Percentiles rank a stretch among this genome's conserved stretches.
Evolutionary conservation across 2,329 filamentous ascomycete species (phyloP).

Genomic region (Ceratocystis eucalypticola): DNA sequence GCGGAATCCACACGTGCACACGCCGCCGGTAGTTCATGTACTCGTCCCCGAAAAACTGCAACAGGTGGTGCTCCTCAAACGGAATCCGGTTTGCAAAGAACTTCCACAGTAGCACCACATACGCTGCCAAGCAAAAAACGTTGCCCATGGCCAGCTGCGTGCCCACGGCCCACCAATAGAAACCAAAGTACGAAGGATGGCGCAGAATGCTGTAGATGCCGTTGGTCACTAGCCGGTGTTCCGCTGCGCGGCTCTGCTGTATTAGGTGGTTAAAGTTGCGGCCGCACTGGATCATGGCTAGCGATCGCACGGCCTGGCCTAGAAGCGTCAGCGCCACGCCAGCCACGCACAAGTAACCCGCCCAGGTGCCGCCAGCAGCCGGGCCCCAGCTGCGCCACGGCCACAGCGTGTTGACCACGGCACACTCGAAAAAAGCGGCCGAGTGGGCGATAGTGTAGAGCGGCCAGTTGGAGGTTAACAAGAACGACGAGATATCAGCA

Average conservation of each 20-base stretch:
- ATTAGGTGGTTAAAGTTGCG: slow-evolving; percentile 85
- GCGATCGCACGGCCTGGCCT: slow-evolving; percentile 64
- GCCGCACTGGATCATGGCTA: slow-evolving; percentile 80
- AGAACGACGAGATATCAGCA: slow-evolving; percentile 61
- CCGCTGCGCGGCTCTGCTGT: slow-evolving; percentile 51
- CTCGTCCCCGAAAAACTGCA: slow-evolving; percentile 71
- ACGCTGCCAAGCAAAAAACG: slow-evolving; percentile 59
- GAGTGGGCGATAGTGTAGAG: slow-evolving; percentile 74
- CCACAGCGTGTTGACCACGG: slow-evolving; percentile 45
- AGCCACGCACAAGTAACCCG: neutral
- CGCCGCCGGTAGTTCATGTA: slow-evolving; percentile 60
- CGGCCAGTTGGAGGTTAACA: slow-evolving; percentile 72
- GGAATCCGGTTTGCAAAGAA: slow-evolving; percentile 68
- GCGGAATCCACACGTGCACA: slow-evolving; percentile 69
- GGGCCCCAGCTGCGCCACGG: slow-evolving; percentile 37
- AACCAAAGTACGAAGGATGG: slow-evolving; percentile 93
- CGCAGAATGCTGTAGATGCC: slow-evolving; percentile 66
- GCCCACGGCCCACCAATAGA: slow-evolving; percentile 97
- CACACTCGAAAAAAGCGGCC: slow-evolving; percentile 58
- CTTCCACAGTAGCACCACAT: slow-evolving; percentile 62
- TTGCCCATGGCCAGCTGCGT: slow-evolving; percentile 88
- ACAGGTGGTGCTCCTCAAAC: slow-evolving; percentile 64
- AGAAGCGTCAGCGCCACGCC: slow-evolving; percentile 51
- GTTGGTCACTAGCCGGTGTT: slow-evolving; percentile 67
- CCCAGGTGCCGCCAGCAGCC: slow-evolving; percentile 23